Evolutionary conservation across 371 early-diverging fungal genomes (phyloP).

Genomic region (Zopfochytrium polystomum): DNA sequence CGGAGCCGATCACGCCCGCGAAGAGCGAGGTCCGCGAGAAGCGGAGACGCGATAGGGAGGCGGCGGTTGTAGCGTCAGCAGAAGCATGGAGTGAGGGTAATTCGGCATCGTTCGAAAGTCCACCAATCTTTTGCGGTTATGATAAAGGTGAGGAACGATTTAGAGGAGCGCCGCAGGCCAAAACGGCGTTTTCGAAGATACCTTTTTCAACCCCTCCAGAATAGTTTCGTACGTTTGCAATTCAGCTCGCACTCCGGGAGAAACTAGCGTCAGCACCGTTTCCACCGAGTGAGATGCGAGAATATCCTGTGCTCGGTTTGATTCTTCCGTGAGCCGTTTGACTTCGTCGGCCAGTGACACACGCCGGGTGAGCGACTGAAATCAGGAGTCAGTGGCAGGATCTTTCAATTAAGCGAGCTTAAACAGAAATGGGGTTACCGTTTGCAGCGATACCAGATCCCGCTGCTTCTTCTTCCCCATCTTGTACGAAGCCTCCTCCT

Average conservation of each 20-base stretch:
- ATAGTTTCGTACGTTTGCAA: slow-evolving; percentile 44
- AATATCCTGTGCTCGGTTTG: slow-evolving; percentile 34
- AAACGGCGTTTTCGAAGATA: no score
- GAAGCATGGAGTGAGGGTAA: no score
- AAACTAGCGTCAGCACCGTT: slow-evolving; percentile 28
- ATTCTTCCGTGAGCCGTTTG: slow-evolving; percentile 41
- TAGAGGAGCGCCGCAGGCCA: no score
- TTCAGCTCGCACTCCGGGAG: slow-evolving; percentile 36
- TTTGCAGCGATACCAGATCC: slow-evolving; percentile 38
- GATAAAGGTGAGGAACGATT: no score
- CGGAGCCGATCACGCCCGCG: no score
- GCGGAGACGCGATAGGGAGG: no score
- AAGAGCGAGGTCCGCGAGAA: no score
- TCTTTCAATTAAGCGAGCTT: background rate
- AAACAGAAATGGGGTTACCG: slow-evolving; percentile 16
- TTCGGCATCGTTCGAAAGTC: no score
- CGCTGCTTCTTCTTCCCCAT: slow-evolving; percentile 44
- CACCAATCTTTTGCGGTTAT: no score
- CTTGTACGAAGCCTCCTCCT: slow-evolving; percentile 42
- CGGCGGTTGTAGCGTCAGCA: no score
- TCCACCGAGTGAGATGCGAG: slow-evolving; percentile 39
- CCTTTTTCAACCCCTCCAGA: slow-evolving; percentile 47
- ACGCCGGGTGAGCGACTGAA: slow-evolving; percentile 39
- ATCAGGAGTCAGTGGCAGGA: background rate
- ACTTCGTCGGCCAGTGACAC: slow-evolving; percentile 46